phyloP scores from a whole-genome alignment of 805 yeast genomes.

The Candida glaebosa region DNA sequence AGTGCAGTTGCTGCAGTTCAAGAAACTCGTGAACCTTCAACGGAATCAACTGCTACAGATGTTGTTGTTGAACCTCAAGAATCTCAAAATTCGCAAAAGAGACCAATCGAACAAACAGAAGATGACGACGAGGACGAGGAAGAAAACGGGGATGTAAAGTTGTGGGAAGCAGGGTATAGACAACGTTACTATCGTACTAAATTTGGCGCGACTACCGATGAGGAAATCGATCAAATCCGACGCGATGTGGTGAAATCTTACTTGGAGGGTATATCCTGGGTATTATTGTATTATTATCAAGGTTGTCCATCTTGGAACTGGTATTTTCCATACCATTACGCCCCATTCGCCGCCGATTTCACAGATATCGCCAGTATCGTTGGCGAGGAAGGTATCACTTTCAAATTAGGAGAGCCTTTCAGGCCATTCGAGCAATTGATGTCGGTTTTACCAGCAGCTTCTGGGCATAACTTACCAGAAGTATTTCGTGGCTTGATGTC shows the following conservation, averaged over 20 bases:
- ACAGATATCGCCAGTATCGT: conserved; percentile 46
- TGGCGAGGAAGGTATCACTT: conserved; percentile 46
- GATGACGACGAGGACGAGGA: conserved; percentile 15
- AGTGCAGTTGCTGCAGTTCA: conserved; percentile 44
- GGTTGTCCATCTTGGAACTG: conserved; percentile 99
- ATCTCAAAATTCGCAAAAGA: conserved; percentile 9
- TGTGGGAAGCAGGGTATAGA: conserved; percentile 86
- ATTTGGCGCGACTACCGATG: conserved; percentile 56
- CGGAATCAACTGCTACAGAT: conserved; percentile 2
- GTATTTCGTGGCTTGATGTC: conserved; percentile 81
- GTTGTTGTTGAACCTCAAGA: conserved; percentile 6
- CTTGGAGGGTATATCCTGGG: conserved; percentile 98
- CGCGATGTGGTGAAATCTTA: conserved; percentile 66
- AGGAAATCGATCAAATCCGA: conserved; percentile 51
- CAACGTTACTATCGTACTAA: conserved; percentile 77
- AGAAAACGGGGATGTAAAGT: conserved; percentile 50
- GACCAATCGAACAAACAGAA: conserved; percentile 18
- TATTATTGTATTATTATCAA: conserved; percentile 85
- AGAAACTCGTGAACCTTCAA: conserved; percentile 8
- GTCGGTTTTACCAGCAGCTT: conserved; percentile 94
- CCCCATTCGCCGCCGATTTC: conserved; percentile 95
- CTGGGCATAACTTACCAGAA: conserved; percentile 80
- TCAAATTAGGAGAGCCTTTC: conserved; percentile 74
- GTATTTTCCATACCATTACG: conserved; percentile 96
- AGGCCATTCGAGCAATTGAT: conserved; percentile 89